Evolutionary conservation across 805 yeast genomes (phyloP).

Genomic region (Metschnikowia continentalis): DNA sequence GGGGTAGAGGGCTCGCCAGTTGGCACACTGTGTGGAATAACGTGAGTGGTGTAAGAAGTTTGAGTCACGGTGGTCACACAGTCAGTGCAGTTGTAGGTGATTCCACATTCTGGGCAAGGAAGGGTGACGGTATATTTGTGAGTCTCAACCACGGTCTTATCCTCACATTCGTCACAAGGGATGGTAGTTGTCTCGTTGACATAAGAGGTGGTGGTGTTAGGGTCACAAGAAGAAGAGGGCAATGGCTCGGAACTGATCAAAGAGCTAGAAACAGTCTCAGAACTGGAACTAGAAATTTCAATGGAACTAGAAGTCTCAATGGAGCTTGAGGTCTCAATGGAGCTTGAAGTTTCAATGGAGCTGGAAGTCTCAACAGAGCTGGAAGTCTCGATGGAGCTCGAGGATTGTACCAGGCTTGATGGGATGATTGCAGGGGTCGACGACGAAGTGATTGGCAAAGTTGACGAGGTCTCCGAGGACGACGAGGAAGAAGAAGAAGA

Average conservation of each 20-base stretch:
- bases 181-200: background rate
- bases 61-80: background rate
- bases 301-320: background rate
- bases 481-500: no score
- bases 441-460: background rate
- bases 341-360: background rate
- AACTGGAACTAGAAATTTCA: no score
- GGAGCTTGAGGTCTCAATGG: no score
- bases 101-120: background rate
- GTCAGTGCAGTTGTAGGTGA: background rate
- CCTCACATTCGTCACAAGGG: background rate
- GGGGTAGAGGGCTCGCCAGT: background rate
- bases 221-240: background rate
- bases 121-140: background rate
- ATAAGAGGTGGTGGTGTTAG: background rate
- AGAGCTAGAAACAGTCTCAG: background rate
- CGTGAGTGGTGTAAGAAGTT: background rate
- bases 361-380: background rate
- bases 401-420: background rate
- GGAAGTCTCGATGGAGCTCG: background rate
- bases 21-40: background rate
- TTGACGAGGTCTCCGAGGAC: background rate
- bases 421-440: background rate
- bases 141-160: background rate
- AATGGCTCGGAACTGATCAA: background rate